Evolutionary conservation across 129 eudicot genomes (phyloP).

Genomic region (Artemisia tridentata): DNA sequence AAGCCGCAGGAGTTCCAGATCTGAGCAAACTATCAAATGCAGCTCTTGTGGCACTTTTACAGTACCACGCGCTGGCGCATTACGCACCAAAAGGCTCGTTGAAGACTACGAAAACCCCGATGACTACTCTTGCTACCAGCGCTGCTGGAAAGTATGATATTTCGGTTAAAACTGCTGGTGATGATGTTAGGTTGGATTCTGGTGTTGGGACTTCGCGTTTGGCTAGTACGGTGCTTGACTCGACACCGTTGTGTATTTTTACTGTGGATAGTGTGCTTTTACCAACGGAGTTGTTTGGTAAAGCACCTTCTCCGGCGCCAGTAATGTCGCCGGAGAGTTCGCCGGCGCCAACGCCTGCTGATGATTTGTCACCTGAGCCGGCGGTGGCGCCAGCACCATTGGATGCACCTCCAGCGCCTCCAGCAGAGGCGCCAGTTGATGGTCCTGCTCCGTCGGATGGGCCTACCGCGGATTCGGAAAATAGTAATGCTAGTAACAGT

Average conservation of each 20-base stretch:
- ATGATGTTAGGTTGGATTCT: constrained; percentile 56
- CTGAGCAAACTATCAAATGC: constrained; percentile 56
- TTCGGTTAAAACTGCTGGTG: constrained; percentile 59
- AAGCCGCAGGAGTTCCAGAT: constrained; percentile 65
- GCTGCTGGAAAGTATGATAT: constrained; percentile 75
- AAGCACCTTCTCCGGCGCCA: constrained; percentile 64
- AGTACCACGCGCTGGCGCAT: constrained; percentile 64
- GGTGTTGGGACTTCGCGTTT: constrained; percentile 71
- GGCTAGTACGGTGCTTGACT: constrained; percentile 63
- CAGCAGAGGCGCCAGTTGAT: constrained; percentile 24
- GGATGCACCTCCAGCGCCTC: constrained; percentile 38
- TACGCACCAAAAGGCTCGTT: constrained; percentile 69
- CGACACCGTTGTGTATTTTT: constrained; percentile 71
- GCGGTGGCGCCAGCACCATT: constrained; percentile 35
- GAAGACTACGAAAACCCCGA: constrained; percentile 50
- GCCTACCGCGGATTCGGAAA: constrained; percentile 35
- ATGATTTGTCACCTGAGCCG: constrained; percentile 29
- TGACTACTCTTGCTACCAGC: constrained; percentile 64
- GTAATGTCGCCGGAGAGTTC: constrained; percentile 53
- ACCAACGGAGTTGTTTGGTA: constrained; percentile 52
- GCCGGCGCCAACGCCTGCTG: constrained; percentile 44
- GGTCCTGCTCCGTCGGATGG: constrained; percentile 40
- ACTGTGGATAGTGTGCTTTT: constrained; percentile 81
- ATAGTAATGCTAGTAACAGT: constrained; percentile 29
- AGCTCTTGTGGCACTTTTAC: constrained; percentile 62